phyloP scores from a whole-genome alignment of 805 yeast species.

The Pichia pseudocactophila region DNA sequence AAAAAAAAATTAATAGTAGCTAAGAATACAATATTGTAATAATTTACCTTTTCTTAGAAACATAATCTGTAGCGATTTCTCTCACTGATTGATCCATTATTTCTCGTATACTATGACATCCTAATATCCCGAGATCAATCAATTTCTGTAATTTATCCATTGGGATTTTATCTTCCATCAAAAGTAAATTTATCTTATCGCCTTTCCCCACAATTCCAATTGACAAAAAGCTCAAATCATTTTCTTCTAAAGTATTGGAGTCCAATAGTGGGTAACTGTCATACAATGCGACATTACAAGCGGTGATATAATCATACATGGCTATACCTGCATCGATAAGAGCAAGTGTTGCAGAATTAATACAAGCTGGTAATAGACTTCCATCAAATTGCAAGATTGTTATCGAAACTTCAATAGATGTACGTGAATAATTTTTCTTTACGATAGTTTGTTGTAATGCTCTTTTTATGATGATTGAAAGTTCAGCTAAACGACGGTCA shows the following conservation, averaged over 20 bases:
- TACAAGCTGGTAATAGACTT: slow-evolving; percentile 67
- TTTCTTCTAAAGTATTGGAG: slow-evolving; percentile 73
- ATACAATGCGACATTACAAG: slow-evolving; percentile 70
- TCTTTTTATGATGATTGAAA: slow-evolving; percentile 55
- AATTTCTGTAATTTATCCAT: slow-evolving; percentile 70
- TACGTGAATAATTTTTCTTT: slow-evolving; percentile 69
- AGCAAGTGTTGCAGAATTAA: slow-evolving; percentile 83
- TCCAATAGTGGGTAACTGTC: slow-evolving; percentile 75
- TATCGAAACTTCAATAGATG: slow-evolving; percentile 64
- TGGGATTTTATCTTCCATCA: slow-evolving; percentile 79
- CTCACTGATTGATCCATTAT: slow-evolving; percentile 83
- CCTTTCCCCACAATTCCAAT: slow-evolving; percentile 78
- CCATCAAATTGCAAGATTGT: slow-evolving; percentile 89
- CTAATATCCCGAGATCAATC: slow-evolving; percentile 76
- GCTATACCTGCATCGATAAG: slow-evolving; percentile 93
- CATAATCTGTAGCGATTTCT: slow-evolving; percentile 51
- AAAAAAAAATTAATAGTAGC: too few species aligned
- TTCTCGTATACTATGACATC: slow-evolving; percentile 73
- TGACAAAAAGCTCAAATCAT: slow-evolving; percentile 72
- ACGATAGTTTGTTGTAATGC: slow-evolving; percentile 71
- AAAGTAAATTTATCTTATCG: slow-evolving; percentile 66
- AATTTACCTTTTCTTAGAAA: slow-evolving; percentile 19
- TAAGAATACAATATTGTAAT: background rate
- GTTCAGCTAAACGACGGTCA: slow-evolving; percentile 64
- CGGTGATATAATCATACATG: slow-evolving; percentile 81